Conservation (phyloP, 129 eudicot genomes). For the Apium graveolens region DNA sequence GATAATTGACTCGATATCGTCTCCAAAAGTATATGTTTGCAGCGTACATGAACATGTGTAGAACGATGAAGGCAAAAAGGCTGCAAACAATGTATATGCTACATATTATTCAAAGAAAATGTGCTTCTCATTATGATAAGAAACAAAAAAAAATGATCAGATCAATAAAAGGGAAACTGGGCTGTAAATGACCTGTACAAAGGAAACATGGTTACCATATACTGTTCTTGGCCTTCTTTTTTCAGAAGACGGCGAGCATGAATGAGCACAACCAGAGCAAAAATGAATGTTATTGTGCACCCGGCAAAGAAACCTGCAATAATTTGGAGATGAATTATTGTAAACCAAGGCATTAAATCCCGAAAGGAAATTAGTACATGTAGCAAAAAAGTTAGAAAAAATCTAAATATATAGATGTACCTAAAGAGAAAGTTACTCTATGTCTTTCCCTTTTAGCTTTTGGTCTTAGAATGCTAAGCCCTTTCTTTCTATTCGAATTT, state of each 20-base stretch:
- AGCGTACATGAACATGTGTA: constrained; percentile 39
- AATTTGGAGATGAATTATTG: not conserved
- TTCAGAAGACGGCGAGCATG: constrained; percentile 22
- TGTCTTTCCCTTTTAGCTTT: constrained; percentile 39
- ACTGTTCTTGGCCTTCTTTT: constrained; percentile 11
- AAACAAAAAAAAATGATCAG: not conserved
- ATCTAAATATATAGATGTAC: constrained; percentile 10
- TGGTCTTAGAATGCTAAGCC: constrained; percentile 28
- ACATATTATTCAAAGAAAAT: not conserved
- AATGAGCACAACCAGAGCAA: constrained; percentile 25
- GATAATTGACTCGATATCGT: constrained; percentile 34
- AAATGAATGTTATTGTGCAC: constrained; percentile 27
- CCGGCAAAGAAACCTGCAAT: constrained; percentile 36
- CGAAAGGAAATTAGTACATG: not conserved
- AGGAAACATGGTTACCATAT: constrained; percentile 36
- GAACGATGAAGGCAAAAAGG: constrained; percentile 33
- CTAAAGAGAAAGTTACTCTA: constrained; percentile 35
- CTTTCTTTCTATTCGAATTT: constrained; percentile 41
- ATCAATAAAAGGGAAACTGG: too few relatives aligned
- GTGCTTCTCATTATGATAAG: not conserved
- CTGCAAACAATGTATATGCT: constrained; percentile 19
- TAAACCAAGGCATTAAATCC: not conserved
- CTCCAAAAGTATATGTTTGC: constrained; percentile 38
- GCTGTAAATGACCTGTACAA: constrained; percentile 30
- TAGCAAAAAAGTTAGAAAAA: not conserved